A percentile compares a stretch with the other conserved stretches of the same genome.
Evolutionary conservation across 1,139 yeast genomes (phyloP).

Genomic region (Arxiozyma heterogenica): DNA sequence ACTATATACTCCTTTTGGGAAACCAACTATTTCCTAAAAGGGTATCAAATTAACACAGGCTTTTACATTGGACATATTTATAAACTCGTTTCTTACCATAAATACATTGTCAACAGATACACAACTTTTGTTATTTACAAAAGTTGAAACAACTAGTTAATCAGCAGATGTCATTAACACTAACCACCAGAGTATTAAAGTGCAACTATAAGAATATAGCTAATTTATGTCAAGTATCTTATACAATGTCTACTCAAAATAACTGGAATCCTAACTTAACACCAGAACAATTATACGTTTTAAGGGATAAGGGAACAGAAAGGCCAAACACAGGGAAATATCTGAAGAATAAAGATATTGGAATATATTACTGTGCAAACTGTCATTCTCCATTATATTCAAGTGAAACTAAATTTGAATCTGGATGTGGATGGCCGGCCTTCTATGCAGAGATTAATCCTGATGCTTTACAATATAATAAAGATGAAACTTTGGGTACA

Average conservation of each 20-base stretch:
- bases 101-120: too few relatives aligned
- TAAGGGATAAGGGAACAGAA: slow-evolving; percentile 79
- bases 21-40: too few relatives aligned
- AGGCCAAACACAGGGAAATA: slow-evolving; percentile 73
- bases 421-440: slow-evolving; percentile 98
- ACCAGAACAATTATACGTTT: slow-evolving; percentile 70
- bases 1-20: too few relatives aligned
- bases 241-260: slow-evolving; percentile 4
- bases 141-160: too few relatives aligned
- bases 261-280: slow-evolving; percentile 73
- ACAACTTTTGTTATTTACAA: too few relatives aligned
- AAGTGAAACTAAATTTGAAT: slow-evolving; percentile 71
- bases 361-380: slow-evolving; percentile 76
- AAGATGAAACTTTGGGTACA: slow-evolving; percentile 66
- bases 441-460: slow-evolving; percentile 77
- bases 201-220: background rate
- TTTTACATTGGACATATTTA: too few relatives aligned
- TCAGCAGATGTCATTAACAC: background rate
- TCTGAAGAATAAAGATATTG: slow-evolving; percentile 38
- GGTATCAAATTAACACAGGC: too few relatives aligned
- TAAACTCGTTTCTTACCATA: background rate
- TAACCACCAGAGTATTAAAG: background rate
- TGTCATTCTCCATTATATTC: slow-evolving; percentile 73
- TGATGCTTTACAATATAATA: slow-evolving; percentile 54
- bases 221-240: background rate